Evolutionary conservation across 2,329 filamentous ascomycete genomes (phyloP).

Genomic region (Fusarium nematophilum): DNA sequence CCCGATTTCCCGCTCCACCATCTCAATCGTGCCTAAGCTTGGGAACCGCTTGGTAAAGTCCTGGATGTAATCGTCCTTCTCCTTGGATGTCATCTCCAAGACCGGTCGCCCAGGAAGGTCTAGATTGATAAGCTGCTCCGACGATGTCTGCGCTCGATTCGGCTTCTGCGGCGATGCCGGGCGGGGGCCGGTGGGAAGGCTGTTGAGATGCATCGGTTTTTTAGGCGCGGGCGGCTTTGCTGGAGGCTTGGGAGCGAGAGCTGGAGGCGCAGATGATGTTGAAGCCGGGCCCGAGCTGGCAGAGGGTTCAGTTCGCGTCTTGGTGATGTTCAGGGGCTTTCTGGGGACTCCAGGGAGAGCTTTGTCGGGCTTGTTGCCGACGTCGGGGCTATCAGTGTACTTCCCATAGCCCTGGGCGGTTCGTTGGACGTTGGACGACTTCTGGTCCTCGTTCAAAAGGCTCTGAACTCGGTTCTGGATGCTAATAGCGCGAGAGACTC

Average conservation of each 20-base stretch:
- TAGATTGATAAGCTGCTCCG: conserved; percentile 56
- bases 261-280: conserved; percentile 39
- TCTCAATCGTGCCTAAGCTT: conserved; percentile 84
- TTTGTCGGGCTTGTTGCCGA: conserved; percentile 52
- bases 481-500: conserved; percentile 75
- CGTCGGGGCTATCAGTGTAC: conserved; percentile 72
- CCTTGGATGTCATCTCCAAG: conserved; percentile 65
- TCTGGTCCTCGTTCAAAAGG: conserved; percentile 81
- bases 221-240: conserved; percentile 66
- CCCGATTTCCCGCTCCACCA: conserved; percentile 77
- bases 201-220: conserved; percentile 72
- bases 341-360: conserved; percentile 59
- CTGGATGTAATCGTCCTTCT: conserved; percentile 73
- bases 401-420: conserved; percentile 92
- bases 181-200: conserved; percentile 57
- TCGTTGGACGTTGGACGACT: conserved; percentile 65
- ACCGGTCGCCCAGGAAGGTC: conserved; percentile 61
- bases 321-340: conserved; percentile 60
- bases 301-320: conserved; percentile 43
- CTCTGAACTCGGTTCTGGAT: conserved; percentile 94
- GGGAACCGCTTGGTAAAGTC: conserved; percentile 89
- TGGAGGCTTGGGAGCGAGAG: conserved; percentile 41
- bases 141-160: conserved; percentile 37
- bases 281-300: conserved; percentile 12
- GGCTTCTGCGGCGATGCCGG: conserved; percentile 60